These are phyloP conservation scores for Neoboletus brunneissimus DNA, from an alignment of 768 basidiomycete species.

Conservation along the genomic window DNA sequence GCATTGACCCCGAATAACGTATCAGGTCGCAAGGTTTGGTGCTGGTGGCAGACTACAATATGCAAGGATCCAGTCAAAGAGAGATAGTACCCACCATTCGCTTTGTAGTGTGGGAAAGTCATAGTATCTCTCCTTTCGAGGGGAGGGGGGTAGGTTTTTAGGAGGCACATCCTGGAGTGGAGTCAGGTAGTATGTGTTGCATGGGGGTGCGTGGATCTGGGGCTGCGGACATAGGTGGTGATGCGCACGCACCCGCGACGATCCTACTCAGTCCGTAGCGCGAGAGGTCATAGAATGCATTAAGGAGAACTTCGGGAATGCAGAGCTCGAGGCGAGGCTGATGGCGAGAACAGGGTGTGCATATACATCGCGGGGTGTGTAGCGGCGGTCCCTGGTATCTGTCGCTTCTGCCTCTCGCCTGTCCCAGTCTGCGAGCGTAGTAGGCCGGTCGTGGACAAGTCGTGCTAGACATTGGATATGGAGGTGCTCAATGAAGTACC, in stretches of 20 bases:
- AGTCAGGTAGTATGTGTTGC: too few species aligned
- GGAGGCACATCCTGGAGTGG: too few species aligned
- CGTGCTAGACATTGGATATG: slow-evolving; percentile 58
- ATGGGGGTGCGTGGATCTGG: too few species aligned
- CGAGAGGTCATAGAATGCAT: slow-evolving; percentile 72
- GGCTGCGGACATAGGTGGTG: too few species aligned
- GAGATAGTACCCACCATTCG: too few species aligned
- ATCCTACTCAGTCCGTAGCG: slow-evolving; percentile 73
- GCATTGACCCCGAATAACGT: too few species aligned
- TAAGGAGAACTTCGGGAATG: slow-evolving; percentile 55
- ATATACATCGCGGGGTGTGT: slow-evolving; percentile 55
- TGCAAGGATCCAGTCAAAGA: too few species aligned
- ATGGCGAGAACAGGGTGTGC: slow-evolving; percentile 71
- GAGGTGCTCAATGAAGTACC: slow-evolving; percentile 72
- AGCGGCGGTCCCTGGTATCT: slow-evolving; percentile 47
- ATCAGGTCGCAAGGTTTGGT: too few species aligned
- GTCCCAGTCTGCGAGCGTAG: slow-evolving; percentile 68
- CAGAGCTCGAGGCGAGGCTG: slow-evolving; percentile 66
- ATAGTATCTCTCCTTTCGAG: too few species aligned
- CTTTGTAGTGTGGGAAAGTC: too few species aligned
- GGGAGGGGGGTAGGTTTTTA: too few species aligned
- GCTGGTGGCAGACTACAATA: too few species aligned
- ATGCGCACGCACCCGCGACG: slow-evolving; percentile 45
- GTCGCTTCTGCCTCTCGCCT: slow-evolving; percentile 55
- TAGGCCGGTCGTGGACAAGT: slow-evolving; percentile 63